Evolutionary conservation across 2,329 filamentous ascomycete genomes (phyloP), one percentile per base, ranked within the genome.

Genomic region (Colletotrichum sp.): DNA sequence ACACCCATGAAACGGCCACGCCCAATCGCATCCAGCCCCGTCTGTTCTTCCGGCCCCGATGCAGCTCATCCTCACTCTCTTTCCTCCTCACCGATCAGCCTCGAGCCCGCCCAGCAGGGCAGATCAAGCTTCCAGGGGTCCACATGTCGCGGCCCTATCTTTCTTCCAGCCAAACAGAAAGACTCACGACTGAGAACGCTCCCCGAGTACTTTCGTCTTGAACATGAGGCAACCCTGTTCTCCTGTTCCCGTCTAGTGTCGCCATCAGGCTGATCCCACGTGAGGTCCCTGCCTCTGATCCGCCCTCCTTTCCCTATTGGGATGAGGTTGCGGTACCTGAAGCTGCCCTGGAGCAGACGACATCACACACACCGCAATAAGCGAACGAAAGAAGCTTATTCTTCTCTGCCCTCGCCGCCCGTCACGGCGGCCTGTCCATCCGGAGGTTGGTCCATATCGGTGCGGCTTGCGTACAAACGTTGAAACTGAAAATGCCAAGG

Each of bases 281-380:
- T 73, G 70, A 34, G 27, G 70, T 59, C 57, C 69, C 61, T 71
- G 49, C 8, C 27, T 13, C 44, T 75, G 69, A 61, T 68, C 64
- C 73, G 73, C 69, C 57, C 55, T 70, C 25, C 32, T 73, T 72
- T 30, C 73, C 70, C 8, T 13, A 59, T 76, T 57, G 64, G 73
- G 73, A 65, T 72, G 73, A 69, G 70, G 70, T 76, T 76, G 73
- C 73, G 73, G 73, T 69, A 73, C 44, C 27, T 73, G 73, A 76
- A 73, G 73, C 73, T 61, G 32, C 36, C 59, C 44, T 72, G 69
- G 52, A 44, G 44, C 70, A 34, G 57, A 69, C 30, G 30, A 69
- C 29, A 36, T 34, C 59, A 32, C 34, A 61, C 64, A 61, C 16
- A 36, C 59, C 16, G 30, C 16, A 19, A 9, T 32, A 59, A 55